Conservation (phyloP, 768 basidiomycete species). For the Ramaria rubella region DNA sequence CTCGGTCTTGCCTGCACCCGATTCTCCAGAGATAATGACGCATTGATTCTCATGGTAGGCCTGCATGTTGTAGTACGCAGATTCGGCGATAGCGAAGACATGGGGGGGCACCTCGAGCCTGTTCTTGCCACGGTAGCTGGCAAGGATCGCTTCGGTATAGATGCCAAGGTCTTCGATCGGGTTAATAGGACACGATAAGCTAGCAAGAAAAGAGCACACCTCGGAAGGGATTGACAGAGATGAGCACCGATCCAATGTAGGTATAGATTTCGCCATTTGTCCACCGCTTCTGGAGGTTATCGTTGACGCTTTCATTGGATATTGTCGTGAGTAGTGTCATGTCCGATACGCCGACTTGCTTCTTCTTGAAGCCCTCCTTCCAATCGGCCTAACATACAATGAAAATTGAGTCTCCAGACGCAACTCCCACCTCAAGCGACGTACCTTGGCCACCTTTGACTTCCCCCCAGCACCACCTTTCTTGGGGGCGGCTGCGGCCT, state of each 20-base stretch:
- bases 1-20: slow-evolving; percentile 98
- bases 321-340: slow-evolving; percentile 97
- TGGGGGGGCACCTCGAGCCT: slow-evolving; percentile 96
- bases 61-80: slow-evolving; percentile 98
- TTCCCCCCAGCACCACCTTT: slow-evolving; percentile 40
- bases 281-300: slow-evolving; percentile 96
- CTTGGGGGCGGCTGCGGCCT: slow-evolving; percentile 59
- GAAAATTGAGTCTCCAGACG: too few species aligned
- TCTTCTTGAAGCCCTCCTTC: slow-evolving; percentile 99
- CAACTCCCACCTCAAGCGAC: too few species aligned
- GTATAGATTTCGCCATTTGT: slow-evolving; percentile 95
- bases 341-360: slow-evolving; percentile 94
- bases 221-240: slow-evolving; percentile 99
- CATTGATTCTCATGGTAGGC: slow-evolving; percentile 99
- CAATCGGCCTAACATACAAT: slow-evolving; percentile 98
- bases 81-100: slow-evolving; percentile 95
- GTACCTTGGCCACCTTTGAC: slow-evolving; percentile 73
- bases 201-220: slow-evolving; percentile 40
- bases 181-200: background rate
- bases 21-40: slow-evolving; percentile 98
- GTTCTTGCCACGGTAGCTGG: slow-evolving; percentile 91
- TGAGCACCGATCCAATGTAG: slow-evolving; percentile 95
- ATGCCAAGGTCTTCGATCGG: slow-evolving; percentile 81
- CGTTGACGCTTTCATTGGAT: slow-evolving; percentile 96
- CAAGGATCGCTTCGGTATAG: slow-evolving; percentile 85